Conservation (phyloP, 768 basidiomycete genomes). For the Macrolepiota albuminosa region DNA sequence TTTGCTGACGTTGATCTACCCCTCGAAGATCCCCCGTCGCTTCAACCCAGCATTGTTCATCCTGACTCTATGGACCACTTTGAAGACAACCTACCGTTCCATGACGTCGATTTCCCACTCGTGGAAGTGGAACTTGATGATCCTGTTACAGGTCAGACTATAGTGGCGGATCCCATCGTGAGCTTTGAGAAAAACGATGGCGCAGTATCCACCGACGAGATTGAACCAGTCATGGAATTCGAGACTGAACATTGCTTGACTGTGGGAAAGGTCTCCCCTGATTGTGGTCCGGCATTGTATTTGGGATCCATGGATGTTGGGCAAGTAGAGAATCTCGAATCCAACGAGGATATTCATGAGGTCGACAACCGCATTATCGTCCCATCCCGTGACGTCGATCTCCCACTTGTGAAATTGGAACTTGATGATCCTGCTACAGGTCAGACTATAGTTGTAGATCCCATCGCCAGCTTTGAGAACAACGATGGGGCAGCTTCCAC, state of each 20-base stretch:
- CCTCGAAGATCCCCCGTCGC: background rate
- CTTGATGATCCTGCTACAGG: background rate
- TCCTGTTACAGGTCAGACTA: too few species aligned
- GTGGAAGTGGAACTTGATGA: background rate
- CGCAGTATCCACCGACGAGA: background rate
- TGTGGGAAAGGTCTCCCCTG: background rate
- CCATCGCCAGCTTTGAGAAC: too few species aligned
- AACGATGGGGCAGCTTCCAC: background rate
- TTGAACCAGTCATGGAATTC: background rate
- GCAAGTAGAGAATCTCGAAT: background rate
- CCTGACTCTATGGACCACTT: background rate
- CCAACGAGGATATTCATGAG: background rate
- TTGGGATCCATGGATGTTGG: background rate
- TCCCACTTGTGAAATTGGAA: background rate
- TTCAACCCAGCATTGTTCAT: background rate
- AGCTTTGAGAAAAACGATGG: background rate
- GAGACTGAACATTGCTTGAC: background rate
- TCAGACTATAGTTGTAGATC: background rate
- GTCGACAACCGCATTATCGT: background rate
- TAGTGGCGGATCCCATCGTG: background rate
- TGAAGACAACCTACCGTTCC: background rate
- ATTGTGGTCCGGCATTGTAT: background rate
- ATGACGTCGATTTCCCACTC: background rate
- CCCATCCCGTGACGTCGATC: background rate
- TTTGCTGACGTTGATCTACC: slow-evolving; percentile 1